Evolutionary conservation across 805 yeast genomes (phyloP), one percentile per base, ranked within the genome.

Genomic region (Starmerella kuoi): DNA sequence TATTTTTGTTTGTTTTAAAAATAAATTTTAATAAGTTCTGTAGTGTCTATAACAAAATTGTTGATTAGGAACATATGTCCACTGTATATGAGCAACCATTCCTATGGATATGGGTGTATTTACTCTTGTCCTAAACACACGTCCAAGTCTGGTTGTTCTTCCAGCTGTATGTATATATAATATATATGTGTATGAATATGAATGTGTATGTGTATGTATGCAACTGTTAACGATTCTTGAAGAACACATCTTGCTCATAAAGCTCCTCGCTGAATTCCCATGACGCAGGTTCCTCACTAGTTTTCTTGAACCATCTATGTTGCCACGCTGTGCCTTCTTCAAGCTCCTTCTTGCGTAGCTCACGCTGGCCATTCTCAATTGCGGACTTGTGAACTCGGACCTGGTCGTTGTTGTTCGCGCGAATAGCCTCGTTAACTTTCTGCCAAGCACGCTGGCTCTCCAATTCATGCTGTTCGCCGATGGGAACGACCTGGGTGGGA

Each of bases 361-460:
- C 86, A 58, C 98, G 77, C 67, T 88, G 96, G 20, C 67, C 72
- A 55, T 82, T 79, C 66, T 88, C 98, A 51, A 91, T 71, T 57
- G 67, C 64, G 14, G 86, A 67, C 67, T 88, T 88, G 55, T 80
- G 82, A 49, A 67, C 65, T 57, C 78, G 77, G 52, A 88, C 86
- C 49, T 70, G 62, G 53, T 81, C 83, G 63, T 73, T 84, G 60
- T 86, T 79, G 35, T 88, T 82, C 19, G 64, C 61, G 44, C 70
- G 74, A 54, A 86, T 80, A 14, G 97, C 97, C 8, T 70, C 83
- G 0, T 96, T 94, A 21, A 91, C 97, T 50, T 77, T 73, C 39
- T 59, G 55, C 98, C 98, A 88, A 12, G 96, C 96, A 54, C 68
- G 74, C 65, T 95, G 79, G 44, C 84, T 70, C 64, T 88, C 98